These are phyloP conservation scores for Lindgomyces ingoldianus DNA, from an alignment of 495 filamentous ascomycete genomes.

Conservation along the genomic window DNA sequence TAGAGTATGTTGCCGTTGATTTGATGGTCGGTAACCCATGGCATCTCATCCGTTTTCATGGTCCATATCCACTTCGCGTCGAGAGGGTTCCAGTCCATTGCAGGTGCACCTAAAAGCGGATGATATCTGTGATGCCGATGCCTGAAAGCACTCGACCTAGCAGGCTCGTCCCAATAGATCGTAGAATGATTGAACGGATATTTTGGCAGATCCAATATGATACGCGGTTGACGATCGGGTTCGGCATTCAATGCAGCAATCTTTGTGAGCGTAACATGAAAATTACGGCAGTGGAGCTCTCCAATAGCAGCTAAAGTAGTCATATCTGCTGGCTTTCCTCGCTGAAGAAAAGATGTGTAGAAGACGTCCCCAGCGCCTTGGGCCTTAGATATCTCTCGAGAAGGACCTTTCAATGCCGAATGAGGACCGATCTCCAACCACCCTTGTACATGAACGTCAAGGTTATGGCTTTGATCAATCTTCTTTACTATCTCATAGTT, in stretches of 20 bases:
- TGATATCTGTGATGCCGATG: neutral
- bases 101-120: neutral
- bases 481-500: too few species aligned
- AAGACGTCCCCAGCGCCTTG: neutral
- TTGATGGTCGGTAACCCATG: conserved; percentile 11
- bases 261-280: neutral
- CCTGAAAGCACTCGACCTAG: neutral
- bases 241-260: neutral
- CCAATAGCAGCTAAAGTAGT: neutral
- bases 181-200: conserved; percentile 17
- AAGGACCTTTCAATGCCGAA: conserved; percentile 59
- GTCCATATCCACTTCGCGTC: neutral
- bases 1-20: conserved; percentile 7
- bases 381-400: conserved; percentile 34
- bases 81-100: neutral
- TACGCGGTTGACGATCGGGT: neutral
- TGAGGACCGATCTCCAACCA: conserved; percentile 66
- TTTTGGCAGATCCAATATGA: conserved; percentile 8
- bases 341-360: neutral
- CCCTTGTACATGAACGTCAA: too few species aligned
- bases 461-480: too few species aligned
- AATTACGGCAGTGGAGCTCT: neutral
- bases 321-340: neutral
- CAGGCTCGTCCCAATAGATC: conserved; percentile 10
- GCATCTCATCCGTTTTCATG: neutral